Evolutionary conservation across 331 rosid genomes (phyloP).

Genomic region (Malus hybrid): DNA sequence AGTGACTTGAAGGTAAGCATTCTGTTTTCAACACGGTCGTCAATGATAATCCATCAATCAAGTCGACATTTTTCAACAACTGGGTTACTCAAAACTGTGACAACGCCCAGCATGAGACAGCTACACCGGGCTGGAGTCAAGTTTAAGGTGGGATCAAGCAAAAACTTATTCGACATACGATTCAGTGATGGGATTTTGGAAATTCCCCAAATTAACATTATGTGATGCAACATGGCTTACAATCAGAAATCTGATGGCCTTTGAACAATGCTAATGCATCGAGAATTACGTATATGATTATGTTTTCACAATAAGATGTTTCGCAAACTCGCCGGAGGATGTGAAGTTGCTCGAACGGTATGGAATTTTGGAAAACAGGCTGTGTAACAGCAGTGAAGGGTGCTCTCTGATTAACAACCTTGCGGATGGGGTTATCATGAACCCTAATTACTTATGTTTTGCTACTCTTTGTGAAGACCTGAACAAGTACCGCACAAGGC

Average conservation of each 20-base stretch:
- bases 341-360: conserved; percentile 5
- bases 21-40: conserved; percentile 34
- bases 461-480: background rate
- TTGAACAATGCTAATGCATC: conserved; percentile 6
- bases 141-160: background rate
- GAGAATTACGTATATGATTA: background rate
- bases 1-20: conserved; percentile 56
- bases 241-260: conserved; percentile 10
- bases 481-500: background rate
- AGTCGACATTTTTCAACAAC: conserved; percentile 47
- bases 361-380: conserved; percentile 2
- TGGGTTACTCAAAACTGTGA: background rate
- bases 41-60: conserved; percentile 46
- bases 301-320: background rate
- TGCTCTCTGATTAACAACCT: conserved; percentile 4
- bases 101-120: conserved; percentile 13
- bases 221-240: background rate
- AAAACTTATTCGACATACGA: background rate
- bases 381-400: background rate
- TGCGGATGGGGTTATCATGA: background rate
- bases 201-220: conserved; percentile 9
- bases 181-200: conserved; percentile 15
- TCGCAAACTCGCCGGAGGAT: conserved; percentile 12
- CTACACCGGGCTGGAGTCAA: conserved; percentile 15
- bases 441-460: background rate